Percentiles rank a stretch among this genome's conserved stretches.
These are phyloP conservation scores for Salix caprea DNA, from an alignment of 345 rosid species.

Conservation along the genomic window DNA sequence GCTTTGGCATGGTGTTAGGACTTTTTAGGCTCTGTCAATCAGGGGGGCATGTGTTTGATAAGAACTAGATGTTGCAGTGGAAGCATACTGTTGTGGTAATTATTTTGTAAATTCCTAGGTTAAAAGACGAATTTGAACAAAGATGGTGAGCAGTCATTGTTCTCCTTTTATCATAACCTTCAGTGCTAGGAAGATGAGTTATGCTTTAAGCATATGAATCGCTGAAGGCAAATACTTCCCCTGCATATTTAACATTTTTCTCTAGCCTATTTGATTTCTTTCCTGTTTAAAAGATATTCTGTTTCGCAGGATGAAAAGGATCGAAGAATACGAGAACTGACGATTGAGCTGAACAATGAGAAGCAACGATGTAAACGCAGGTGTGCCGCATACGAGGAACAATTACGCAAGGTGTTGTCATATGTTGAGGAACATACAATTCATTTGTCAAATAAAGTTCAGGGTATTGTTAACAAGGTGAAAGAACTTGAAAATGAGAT, in stretches of 20 bases:
- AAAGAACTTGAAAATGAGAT: conserved; percentile 37
- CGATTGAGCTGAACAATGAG: conserved; percentile 43
- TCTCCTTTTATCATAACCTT: no score
- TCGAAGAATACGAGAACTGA: conserved; percentile 40
- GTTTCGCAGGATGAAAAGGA: conserved; percentile 43
- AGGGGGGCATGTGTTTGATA: not conserved
- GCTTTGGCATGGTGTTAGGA: not conserved
- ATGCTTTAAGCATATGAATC: not conserved
- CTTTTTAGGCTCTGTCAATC: not conserved
- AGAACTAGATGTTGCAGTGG: not conserved
- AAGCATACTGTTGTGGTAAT: not conserved
- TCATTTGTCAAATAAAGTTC: conserved; percentile 38
- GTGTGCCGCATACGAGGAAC: conserved; percentile 41
- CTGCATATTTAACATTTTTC: not conserved
- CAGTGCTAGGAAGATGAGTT: no score
- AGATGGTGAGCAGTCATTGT: not conserved
- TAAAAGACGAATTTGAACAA: not conserved
- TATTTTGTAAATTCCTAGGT: not conserved
- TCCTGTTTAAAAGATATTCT: not conserved
- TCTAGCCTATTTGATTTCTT: not conserved
- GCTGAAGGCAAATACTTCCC: not conserved
- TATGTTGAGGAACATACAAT: conserved; percentile 43
- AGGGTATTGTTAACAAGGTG: conserved; percentile 34
- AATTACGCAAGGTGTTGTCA: conserved; percentile 25
- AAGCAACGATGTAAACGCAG: conserved; percentile 36